Evolutionary conservation across 2,329 filamentous ascomycete species (phyloP).

Genomic region (Sclerotinia nivalis): DNA sequence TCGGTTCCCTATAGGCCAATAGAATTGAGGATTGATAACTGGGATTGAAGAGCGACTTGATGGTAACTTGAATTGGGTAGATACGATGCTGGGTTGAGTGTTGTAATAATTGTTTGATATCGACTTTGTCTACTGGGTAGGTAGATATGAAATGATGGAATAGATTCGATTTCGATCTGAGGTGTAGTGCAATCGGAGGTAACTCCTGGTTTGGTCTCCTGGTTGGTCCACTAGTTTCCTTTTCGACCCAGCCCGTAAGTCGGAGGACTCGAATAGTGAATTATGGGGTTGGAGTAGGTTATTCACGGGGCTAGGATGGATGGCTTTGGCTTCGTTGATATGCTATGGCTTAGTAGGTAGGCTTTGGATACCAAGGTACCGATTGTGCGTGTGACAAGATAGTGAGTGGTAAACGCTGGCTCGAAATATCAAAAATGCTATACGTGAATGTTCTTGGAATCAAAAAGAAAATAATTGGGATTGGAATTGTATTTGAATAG

Average conservation of each 20-base stretch:
- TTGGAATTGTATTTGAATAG: neutral
- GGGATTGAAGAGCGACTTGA: neutral
- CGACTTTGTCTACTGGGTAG: too few species aligned
- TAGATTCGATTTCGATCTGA: too few species aligned
- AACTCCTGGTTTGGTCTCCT: too few species aligned
- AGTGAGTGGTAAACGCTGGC: neutral
- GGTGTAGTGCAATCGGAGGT: too few species aligned
- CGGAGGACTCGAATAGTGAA: neutral
- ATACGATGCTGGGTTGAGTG: neutral
- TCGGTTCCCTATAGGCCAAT: too few species aligned
- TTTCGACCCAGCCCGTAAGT: too few species aligned
- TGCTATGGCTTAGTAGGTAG: neutral
- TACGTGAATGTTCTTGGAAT: neutral
- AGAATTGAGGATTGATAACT: neutral
- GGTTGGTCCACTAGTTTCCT: too few species aligned
- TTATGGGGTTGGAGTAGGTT: neutral
- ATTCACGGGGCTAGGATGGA: too few species aligned
- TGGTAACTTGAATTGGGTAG: neutral
- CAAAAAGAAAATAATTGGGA: neutral
- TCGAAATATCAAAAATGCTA: neutral
- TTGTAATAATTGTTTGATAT: too few species aligned
- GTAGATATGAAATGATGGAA: too few species aligned
- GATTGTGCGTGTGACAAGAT: conserved; percentile 7
- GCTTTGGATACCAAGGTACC: too few species aligned
- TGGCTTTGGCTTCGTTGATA: neutral